Percentiles rank a stretch among this genome's conserved stretches.
These are phyloP conservation scores for Chenopodium suecicum DNA, from an alignment of 148 eudicot genomes.

Conservation along the genomic window DNA sequence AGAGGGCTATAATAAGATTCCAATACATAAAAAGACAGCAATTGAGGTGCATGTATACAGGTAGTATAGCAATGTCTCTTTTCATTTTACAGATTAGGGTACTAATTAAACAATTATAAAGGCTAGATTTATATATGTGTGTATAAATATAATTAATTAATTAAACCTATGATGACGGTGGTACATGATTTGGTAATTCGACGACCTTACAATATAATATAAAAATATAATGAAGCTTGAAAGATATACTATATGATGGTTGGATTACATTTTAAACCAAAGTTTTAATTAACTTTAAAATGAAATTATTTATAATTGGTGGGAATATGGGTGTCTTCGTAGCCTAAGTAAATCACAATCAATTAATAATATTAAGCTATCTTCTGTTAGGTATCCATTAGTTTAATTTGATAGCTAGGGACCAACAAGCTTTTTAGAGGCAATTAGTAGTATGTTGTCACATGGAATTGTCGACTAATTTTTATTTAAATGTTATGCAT, in stretches of 20 bases:
- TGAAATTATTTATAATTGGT: neutral
- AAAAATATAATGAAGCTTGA: neutral
- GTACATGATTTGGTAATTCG: constrained; percentile 13
- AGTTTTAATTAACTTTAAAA: neutral
- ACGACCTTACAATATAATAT: neutral
- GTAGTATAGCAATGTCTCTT: constrained; percentile 23
- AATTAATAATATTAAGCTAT: neutral
- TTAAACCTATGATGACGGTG: constrained; percentile 18
- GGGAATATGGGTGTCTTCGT: neutral
- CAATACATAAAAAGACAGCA: constrained; percentile 29
- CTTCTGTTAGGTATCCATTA: constrained; percentile 7
- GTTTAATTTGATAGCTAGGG: neutral
- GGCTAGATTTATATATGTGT: neutral
- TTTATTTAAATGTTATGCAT: neutral
- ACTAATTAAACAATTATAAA: constrained; percentile 8
- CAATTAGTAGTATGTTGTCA: constrained; percentile 1
- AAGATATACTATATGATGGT: neutral
- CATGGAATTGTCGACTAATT: constrained; percentile 2
- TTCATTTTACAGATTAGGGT: constrained; percentile 35
- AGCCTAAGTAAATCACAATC: neutral
- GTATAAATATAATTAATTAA: neutral
- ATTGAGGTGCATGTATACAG: constrained; percentile 49
- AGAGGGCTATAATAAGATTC: constrained; percentile 28
- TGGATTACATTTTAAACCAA: neutral
- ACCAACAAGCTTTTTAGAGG: neutral